Base-by-base conservation (phyloP, 176 grass and related monocot species). In the Hyparrhenia diplandra region DNA sequence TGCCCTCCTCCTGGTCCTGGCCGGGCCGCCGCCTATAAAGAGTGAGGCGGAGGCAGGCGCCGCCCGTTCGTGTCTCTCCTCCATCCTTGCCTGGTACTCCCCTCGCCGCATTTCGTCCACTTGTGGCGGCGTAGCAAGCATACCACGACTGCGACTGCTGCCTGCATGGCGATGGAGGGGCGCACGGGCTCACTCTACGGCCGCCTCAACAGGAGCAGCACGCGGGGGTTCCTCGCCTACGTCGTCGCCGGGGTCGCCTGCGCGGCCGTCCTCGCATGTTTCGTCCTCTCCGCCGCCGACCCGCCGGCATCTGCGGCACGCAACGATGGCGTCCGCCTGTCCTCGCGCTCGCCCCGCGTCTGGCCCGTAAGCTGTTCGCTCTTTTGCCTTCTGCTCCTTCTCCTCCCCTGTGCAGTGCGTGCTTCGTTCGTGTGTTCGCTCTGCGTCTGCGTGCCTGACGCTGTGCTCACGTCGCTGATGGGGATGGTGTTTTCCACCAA, bases 331-430 rank as follows among this genome's bases (percentile, higher is more conserved):
- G 13, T 1, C 49, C 67, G 67, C 79, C 74, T 86, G 17, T 61
- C 87, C 52, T 91, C 86, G 4, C 67, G 65, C 13, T 85, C 73
- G 1, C 1, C 75, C 13, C 88, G 80, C 87, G 91, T 93, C 82
- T 97, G 94, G 94, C 94, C 94, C 17, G 94, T 97, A 85, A 91
- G 94, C 83, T 60, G 31, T 29, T 54, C 30, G 70, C 78, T 47
- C 29, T 79, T 54, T 71, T 77, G 13, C 77, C 64, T 13, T 20
- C n/a, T n/a, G n/a, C 37, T n/a, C n/a, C n/a, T 34, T 4, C 32
- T 43, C 8, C 37, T 16, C 35, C 10, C 6, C 14, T n/a, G n/a
- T n/a, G n/a, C n/a, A n/a, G 13, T 10, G 10, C 49, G 18, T 2
- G 49, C 1, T 55, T n/a, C n/a, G n/a, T n/a, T n/a, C 51, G 51